Base-by-base conservation (phyloP, 192 early-diverging fungal genomes). In the Podila minutissima region DNA sequence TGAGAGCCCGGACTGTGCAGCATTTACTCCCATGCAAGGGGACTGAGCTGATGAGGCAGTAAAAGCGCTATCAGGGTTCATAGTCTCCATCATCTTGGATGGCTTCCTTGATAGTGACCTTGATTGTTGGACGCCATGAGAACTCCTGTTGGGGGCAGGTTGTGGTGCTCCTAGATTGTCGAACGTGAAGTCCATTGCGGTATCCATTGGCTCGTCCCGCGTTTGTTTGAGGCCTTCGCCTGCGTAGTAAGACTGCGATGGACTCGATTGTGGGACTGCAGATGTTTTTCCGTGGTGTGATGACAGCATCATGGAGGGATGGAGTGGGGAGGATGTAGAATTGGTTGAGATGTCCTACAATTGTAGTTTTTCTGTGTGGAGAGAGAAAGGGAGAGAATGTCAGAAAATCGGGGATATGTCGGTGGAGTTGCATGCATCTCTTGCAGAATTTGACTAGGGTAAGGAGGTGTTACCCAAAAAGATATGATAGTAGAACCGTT, bases 221-320 rank as follows among this genome's bases (percentile, higher is more conserved):
- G n/a, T 46, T 9, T 31, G 11, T n/a, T 64, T 77, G 32, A 26
- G 38, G 3, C 11, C 58, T 62, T 50, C 28, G 26, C 12, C 20
- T 19, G 51, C 31, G 29, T 22, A 20, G 67, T 37, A 63, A 32
- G 57, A 74, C 12, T 63, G 59, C 19, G 74, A 28, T 35, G 51
- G 74, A 51, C 61, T 59, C 41, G 51, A 50, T 17, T 63, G 29
- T 37, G 55, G 12, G 9, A 53, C 62, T 10, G 66, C 17, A 59
- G 74, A 74, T 10, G 58, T 22, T 28, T 72, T 67, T 58, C 69
- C 69, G n/a, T 79, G 75, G 26, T 79, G 69, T 11, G 75, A 79
- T 11, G 75, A 79, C 9, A 79, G 75, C 75, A 79, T 71, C 20
- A 53, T 71, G 48, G 9, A 60, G 35, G 35, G 31, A 0, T 51